Percentiles rank a stretch among this genome's conserved stretches.
Evolutionary conservation across 176 grass and related monocot species (phyloP).

Genomic region (Tuctoria greenei): DNA sequence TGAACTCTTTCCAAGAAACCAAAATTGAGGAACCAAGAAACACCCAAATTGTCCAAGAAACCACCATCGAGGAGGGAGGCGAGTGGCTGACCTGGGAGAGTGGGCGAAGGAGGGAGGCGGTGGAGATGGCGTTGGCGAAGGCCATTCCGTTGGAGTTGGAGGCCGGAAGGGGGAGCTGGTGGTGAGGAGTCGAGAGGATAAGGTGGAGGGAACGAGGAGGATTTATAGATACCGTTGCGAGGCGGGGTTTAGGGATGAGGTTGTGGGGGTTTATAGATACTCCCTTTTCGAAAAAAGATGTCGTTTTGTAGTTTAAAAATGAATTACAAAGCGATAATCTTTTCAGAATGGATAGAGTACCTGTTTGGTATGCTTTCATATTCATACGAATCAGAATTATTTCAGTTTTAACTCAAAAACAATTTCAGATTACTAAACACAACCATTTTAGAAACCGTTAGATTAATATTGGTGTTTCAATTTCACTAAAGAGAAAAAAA

Average conservation of each 20-base stretch:
- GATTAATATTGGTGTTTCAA: too few relatives aligned
- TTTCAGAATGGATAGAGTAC: too few relatives aligned
- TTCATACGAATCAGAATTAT: too few relatives aligned
- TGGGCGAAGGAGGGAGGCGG: slow-evolving; percentile 39
- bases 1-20: background rate
- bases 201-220: slow-evolving; percentile 16
- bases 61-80: background rate
- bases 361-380: too few relatives aligned
- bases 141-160: slow-evolving; percentile 28
- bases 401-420: too few relatives aligned
- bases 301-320: too few relatives aligned
- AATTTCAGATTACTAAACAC: too few relatives aligned
- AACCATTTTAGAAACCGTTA: too few relatives aligned
- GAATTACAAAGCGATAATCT: too few relatives aligned
- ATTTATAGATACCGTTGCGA: background rate
- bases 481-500: too few relatives aligned
- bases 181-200: slow-evolving; percentile 28
- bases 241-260: slow-evolving; percentile 33
- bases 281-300: too few relatives aligned
- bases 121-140: slow-evolving; percentile 55
- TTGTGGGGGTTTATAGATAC: slow-evolving; percentile 22
- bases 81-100: slow-evolving; percentile 44
- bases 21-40: background rate
- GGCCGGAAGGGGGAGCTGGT: background rate
- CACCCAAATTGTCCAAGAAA: background rate